phyloP scores from a whole-genome alignment of 108 stramenopile species.

The Cyclotella cryptica region DNA sequence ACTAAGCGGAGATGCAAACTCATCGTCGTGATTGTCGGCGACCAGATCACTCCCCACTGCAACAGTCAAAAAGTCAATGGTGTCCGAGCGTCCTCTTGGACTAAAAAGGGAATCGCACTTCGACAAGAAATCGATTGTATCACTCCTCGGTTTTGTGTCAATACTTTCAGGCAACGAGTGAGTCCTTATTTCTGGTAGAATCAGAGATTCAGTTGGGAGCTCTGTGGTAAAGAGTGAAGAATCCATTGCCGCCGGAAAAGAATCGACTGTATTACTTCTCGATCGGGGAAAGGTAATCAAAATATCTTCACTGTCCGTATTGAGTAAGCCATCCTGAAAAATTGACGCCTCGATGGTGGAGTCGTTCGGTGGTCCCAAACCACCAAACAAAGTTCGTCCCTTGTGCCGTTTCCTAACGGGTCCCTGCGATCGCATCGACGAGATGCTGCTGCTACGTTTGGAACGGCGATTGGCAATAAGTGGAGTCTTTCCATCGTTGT shows the following conservation, averaged over 20 bases:
- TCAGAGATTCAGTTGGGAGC: slow-evolving; percentile 26
- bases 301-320: slow-evolving; percentile 9
- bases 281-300: slow-evolving; percentile 17
- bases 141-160: slow-evolving; percentile 6
- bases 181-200: slow-evolving; percentile 15
- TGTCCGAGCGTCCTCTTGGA: slow-evolving; percentile 33
- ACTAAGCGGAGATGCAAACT: not conserved
- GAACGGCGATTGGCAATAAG: slow-evolving; percentile 29
- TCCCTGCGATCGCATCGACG: slow-evolving; percentile 25
- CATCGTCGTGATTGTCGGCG: not conserved
- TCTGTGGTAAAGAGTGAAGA: slow-evolving; percentile 16
- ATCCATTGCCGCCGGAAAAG: slow-evolving; percentile 53
- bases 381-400: slow-evolving; percentile 8
- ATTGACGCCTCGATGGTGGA: not conserved
- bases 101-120: slow-evolving; percentile 11
- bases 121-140: slow-evolving; percentile 6
- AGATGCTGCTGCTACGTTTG: slow-evolving; percentile 1
- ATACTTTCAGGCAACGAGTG: not conserved
- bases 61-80: slow-evolving; percentile 40
- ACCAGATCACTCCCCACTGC: slow-evolving; percentile 21
- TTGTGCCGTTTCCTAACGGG: slow-evolving; percentile 47
- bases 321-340: not conserved
- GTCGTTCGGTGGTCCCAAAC: not conserved
- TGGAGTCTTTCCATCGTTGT: slow-evolving; percentile 43
- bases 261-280: slow-evolving; percentile 52